Evolutionary conservation across 805 yeast genomes (phyloP), one percentile per base, ranked within the genome.

Genomic region (Metschnikowia matae): DNA sequence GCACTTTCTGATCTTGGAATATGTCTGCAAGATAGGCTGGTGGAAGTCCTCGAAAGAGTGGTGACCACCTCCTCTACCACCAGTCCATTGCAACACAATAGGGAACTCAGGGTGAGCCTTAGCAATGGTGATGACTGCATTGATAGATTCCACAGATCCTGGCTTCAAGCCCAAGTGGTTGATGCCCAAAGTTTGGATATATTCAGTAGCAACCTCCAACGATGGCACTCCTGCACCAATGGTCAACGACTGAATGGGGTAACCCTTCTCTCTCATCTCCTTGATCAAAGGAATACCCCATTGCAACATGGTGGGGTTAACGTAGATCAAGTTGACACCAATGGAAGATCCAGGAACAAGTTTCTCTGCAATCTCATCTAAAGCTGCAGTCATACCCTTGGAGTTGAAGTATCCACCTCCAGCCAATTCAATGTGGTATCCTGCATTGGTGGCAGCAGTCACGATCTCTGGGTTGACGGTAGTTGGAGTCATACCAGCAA

Each of bases 21-120:
- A 94, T 92, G 94, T 94, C 71, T 89, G 96, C 66, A 94, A 75
- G 59, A 94, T 81, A 60, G 99, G 98, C 66, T 91, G 92, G 72
- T 94, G 99, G 94, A 92, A 90, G 75, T 94, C 99, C 79, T 94
- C 99, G 66, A 84, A 94, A 46, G 98, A 92, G 73, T 94, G 99
- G 71, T 94, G 99, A 66, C 99, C 99, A 81, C 99, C 99, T 77
- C 97, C 99, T 81, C 99, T 91, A 72, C 99, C 99, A 81, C 98
- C 99, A 53, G 99, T 94, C 99, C 99, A 94, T 78, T 94, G 99
- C 62, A 94, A 75, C 49, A 94, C 92, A 64, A 94, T 89, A 57
- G 99, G 99, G 91, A 94, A 94, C 56, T 70, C 75, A 59, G 99
- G 99, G 74, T 91, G 96, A 45, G 96, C 91, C 66, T 87, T 89